These are phyloP conservation scores for Cladobotryum mycophilum DNA, from an alignment of 2,329 filamentous ascomycete species.

Conservation along the genomic window DNA sequence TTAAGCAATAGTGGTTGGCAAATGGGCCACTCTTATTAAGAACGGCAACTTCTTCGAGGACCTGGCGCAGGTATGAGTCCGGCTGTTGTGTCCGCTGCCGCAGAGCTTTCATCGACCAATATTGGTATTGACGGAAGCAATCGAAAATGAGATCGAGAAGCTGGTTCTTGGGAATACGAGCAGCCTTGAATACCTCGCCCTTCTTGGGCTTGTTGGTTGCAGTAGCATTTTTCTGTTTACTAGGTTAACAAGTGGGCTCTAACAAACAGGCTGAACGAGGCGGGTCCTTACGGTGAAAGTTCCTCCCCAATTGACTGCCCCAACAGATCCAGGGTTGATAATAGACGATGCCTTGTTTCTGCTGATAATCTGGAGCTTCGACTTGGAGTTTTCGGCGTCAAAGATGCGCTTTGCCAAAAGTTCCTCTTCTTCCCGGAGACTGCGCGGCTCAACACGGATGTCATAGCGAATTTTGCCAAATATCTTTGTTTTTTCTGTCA, in stretches of 20 bases:
- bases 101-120: conserved; percentile 89
- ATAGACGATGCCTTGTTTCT: conserved; percentile 44
- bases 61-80: conserved; percentile 85
- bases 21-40: conserved; percentile 79
- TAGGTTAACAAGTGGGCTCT: conserved; percentile 12
- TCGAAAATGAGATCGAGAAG: conserved; percentile 79
- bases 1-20: conserved; percentile 78
- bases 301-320: conserved; percentile 32
- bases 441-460: conserved; percentile 65
- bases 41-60: conserved; percentile 74
- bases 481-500: conserved; percentile 68
- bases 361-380: conserved; percentile 45
- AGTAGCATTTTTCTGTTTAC: conserved; percentile 45
- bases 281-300: conserved; percentile 51
- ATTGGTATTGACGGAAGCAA: conserved; percentile 79
- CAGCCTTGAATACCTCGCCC: conserved; percentile 70
- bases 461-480: conserved; percentile 69
- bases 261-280: conserved; percentile 2
- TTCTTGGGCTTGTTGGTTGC: conserved; percentile 51
- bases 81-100: conserved; percentile 75
- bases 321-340: conserved; percentile 48
- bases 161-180: conserved; percentile 83
- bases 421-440: conserved; percentile 62
- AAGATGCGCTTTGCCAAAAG: conserved; percentile 54
- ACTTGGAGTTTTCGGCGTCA: conserved; percentile 44